Percentiles rank a stretch among this genome's conserved stretches.
Evolutionary conservation across 805 yeast species (phyloP).

Genomic region (Metschnikowia henanensis): DNA sequence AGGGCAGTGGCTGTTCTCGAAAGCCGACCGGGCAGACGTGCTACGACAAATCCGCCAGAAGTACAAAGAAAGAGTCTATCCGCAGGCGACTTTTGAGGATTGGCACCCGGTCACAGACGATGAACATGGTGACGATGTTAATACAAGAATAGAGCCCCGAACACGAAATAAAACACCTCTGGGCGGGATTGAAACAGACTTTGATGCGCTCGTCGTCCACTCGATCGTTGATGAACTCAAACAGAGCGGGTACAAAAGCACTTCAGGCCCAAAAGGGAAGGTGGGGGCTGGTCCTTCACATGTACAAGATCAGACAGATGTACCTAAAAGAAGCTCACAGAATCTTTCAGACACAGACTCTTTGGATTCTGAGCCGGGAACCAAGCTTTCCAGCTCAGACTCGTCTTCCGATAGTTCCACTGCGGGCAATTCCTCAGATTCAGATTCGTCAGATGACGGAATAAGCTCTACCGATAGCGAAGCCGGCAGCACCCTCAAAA

Average conservation of each 20-base stretch:
- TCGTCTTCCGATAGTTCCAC: not conserved
- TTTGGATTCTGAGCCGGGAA: not conserved
- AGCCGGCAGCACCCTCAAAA: too few species aligned
- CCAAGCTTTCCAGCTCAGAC: not conserved
- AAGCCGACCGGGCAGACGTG: slow-evolving; percentile 15
- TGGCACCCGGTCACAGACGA: slow-evolving; percentile 10
- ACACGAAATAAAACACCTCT: too few species aligned
- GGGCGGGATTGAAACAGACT: not conserved
- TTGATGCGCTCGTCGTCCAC: not conserved
- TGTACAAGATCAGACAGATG: too few species aligned
- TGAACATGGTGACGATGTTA: not conserved
- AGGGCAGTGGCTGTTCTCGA: slow-evolving; percentile 12
- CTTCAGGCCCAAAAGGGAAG: not conserved
- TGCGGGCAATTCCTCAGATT: not conserved
- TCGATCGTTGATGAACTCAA: not conserved
- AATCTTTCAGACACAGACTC: not conserved
- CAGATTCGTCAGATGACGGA: too few species aligned
- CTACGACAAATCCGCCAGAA: slow-evolving; percentile 17
- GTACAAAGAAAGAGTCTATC: slow-evolving; percentile 11
- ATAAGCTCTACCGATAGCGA: too few species aligned
- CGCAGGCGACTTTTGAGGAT: slow-evolving; percentile 18
- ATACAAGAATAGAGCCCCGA: too few species aligned
- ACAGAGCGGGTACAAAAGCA: not conserved
- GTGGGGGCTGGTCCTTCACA: not conserved
- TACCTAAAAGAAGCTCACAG: too few species aligned